Conservation (phyloP, 2,329 filamentous ascomycete genomes). For the Penicillium griseofulvum region DNA sequence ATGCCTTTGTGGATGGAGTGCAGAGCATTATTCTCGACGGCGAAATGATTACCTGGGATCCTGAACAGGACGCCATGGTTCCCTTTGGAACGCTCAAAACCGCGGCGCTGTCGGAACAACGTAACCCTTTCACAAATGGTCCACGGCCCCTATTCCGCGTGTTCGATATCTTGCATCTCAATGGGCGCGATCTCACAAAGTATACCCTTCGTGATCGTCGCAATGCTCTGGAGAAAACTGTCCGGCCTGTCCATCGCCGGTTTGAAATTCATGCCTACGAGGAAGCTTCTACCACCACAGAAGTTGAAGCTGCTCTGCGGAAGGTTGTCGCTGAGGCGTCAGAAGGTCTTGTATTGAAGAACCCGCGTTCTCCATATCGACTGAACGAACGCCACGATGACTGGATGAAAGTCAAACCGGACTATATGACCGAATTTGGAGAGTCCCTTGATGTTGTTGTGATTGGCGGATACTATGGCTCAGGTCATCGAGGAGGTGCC, state of each 20-base stretch:
- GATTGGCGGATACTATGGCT: constrained; percentile 89
- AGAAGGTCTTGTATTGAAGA: constrained; percentile 91
- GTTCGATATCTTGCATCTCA: constrained; percentile 89
- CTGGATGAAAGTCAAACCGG: constrained; percentile 98
- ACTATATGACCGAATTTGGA: constrained; percentile 96
- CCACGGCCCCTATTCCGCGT: constrained; percentile 76
- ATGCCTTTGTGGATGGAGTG: constrained; percentile 74
- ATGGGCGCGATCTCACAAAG: constrained; percentile 72
- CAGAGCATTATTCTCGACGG: constrained; percentile 89
- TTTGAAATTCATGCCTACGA: constrained; percentile 78
- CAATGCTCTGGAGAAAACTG: constrained; percentile 67
- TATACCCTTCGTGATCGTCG: constrained; percentile 82
- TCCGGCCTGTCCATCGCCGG: constrained; percentile 68
- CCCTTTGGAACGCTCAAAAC: constrained; percentile 93
- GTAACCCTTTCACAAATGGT: constrained; percentile 64
- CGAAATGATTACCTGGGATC: constrained; percentile 99
- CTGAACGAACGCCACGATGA: constrained; percentile 89
- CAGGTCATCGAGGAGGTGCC: constrained; percentile 75
- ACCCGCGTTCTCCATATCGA: constrained; percentile 79
- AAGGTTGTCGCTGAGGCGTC: constrained; percentile 82
- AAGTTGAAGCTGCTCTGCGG: constrained; percentile 76
- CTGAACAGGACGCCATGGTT: constrained; percentile 76
- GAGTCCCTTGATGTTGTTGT: constrained; percentile 88
- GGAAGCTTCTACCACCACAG: constrained; percentile 63
- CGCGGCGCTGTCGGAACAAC: constrained; percentile 75